Percentiles rank a stretch among this genome's conserved stretches.
These are phyloP conservation scores for Pseudogymnoascus sp. DNA, from an alignment of 2,329 filamentous ascomycete species.

Conservation along the genomic window DNA sequence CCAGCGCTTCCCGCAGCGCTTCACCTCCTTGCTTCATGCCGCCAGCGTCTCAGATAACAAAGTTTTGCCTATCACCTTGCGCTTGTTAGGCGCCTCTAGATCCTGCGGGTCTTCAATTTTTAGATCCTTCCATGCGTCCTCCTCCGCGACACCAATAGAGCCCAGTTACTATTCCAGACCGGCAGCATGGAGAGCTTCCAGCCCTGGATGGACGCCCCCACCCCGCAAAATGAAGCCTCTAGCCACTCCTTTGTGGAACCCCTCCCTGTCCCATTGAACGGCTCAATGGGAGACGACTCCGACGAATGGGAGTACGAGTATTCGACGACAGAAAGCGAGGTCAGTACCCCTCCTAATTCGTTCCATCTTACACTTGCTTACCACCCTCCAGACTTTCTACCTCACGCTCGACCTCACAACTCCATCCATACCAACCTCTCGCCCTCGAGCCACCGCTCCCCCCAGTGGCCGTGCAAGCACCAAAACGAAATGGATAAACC, in stretches of 20 bases:
- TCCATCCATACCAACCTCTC: conserved; percentile 21
- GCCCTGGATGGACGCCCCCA: conserved; percentile 2
- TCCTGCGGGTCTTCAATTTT: not conserved
- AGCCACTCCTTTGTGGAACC: conserved; percentile 1
- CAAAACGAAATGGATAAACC: conserved; percentile 19
- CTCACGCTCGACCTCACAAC: conserved; percentile 54
- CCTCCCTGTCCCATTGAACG: not conserved
- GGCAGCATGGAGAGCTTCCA: not conserved
- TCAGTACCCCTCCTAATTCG: conserved; percentile 21
- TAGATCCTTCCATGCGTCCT: not conserved
- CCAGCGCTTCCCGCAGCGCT: not conserved
- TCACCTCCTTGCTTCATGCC: not conserved
- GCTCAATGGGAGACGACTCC: conserved; percentile 40
- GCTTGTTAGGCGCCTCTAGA: not conserved
- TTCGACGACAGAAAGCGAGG: conserved; percentile 55
- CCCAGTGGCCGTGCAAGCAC: conserved; percentile 11
- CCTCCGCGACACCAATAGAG: not conserved
- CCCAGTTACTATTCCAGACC: not conserved
- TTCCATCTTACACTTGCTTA: conserved; percentile 10
- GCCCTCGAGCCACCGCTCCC: conserved; percentile 10
- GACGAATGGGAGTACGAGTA: conserved; percentile 64
- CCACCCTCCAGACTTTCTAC: conserved; percentile 48
- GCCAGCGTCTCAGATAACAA: not conserved
- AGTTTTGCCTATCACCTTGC: not conserved
- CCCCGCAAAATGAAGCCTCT: conserved; percentile 3